These are phyloP conservation scores for Amylocarpus encephaloides DNA, from an alignment of 2,329 filamentous ascomycete species.

Conservation along the genomic window DNA sequence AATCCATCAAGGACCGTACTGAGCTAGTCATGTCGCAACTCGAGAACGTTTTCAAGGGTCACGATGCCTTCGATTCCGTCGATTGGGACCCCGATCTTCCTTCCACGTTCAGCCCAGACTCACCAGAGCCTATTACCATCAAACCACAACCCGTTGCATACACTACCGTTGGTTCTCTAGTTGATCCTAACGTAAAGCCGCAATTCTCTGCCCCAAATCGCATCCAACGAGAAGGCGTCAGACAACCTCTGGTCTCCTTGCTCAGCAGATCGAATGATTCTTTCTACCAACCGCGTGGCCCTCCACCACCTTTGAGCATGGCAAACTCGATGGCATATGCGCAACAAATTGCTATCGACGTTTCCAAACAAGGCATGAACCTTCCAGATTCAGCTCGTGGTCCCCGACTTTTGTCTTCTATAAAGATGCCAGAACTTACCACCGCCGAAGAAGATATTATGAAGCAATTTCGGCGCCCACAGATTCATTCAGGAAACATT, in stretches of 20 bases:
- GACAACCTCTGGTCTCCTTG: conserved; percentile 25
- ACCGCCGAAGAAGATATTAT: conserved; percentile 11
- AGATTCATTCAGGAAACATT: conserved; percentile 2
- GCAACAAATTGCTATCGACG: conserved; percentile 22
- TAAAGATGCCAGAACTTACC: conserved; percentile 5
- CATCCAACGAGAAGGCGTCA: conserved; percentile 31
- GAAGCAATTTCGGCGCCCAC: not conserved
- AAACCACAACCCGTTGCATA: conserved; percentile 29
- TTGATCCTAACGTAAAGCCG: conserved; percentile 26
- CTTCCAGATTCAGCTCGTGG: not conserved
- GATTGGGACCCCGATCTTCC: conserved; percentile 29
- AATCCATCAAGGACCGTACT: conserved; percentile 1
- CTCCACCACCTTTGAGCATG: conserved; percentile 23
- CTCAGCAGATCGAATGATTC: conserved; percentile 17
- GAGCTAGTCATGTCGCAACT: conserved; percentile 8
- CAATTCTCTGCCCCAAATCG: conserved; percentile 31
- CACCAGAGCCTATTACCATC: conserved; percentile 26
- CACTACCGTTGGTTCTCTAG: conserved; percentile 32
- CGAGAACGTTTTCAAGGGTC: not conserved
- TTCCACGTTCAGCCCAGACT: conserved; percentile 17
- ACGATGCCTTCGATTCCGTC: conserved; percentile 28
- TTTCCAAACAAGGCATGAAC: not conserved
- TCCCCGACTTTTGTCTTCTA: conserved; percentile 4
- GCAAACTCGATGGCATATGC: conserved; percentile 29
- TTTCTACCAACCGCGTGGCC: conserved; percentile 16